phyloP scores from a whole-genome alignment of 768 basidiomycete genomes.

The Suillus subluteus region DNA sequence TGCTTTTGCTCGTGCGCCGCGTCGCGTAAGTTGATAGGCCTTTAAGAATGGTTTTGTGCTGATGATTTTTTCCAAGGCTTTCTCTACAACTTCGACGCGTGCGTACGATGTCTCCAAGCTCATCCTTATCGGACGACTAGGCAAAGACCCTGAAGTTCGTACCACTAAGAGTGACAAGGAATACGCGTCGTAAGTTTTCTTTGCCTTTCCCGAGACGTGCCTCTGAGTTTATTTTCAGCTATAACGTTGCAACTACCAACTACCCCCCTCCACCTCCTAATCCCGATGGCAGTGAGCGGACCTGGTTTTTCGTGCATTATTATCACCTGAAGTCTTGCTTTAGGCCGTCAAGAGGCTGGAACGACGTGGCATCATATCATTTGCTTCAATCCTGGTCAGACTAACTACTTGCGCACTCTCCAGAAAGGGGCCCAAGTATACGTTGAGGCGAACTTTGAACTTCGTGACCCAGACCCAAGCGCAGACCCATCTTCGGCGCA shows the following conservation, averaged over 20 bases:
- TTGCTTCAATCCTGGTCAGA: conserved; percentile 67
- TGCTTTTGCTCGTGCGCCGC: conserved; percentile 39
- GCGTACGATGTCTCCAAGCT: conserved; percentile 73
- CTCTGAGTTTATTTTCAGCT: conserved; percentile 46
- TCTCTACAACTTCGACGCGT: conserved; percentile 61
- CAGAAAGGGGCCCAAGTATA: conserved; percentile 77
- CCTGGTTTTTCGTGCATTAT: conserved; percentile 8
- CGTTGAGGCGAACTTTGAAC: conserved; percentile 78
- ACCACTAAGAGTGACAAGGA: conserved; percentile 75
- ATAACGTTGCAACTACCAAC: conserved; percentile 76
- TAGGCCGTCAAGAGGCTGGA: conserved; percentile 54
- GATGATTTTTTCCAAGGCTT: conserved; percentile 46
- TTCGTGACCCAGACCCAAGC: conserved; percentile 69
- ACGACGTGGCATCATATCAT: conserved; percentile 80
- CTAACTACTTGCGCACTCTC: conserved; percentile 65
- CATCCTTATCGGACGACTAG: conserved; percentile 74
- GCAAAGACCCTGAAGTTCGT: conserved; percentile 70
- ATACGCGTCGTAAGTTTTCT: conserved; percentile 65
- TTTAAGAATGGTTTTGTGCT: not conserved
- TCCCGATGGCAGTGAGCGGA: conserved; percentile 60
- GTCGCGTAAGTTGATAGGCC: conserved; percentile 48
- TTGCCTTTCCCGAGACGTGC: not conserved
- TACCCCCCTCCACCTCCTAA: conserved; percentile 58
- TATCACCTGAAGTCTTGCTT: not conserved
- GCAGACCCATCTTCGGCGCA: conserved; percentile 69